phyloP scores from a whole-genome alignment of 2,329 filamentous ascomycete genomes.

The Raffaelea ambrosiae region DNA sequence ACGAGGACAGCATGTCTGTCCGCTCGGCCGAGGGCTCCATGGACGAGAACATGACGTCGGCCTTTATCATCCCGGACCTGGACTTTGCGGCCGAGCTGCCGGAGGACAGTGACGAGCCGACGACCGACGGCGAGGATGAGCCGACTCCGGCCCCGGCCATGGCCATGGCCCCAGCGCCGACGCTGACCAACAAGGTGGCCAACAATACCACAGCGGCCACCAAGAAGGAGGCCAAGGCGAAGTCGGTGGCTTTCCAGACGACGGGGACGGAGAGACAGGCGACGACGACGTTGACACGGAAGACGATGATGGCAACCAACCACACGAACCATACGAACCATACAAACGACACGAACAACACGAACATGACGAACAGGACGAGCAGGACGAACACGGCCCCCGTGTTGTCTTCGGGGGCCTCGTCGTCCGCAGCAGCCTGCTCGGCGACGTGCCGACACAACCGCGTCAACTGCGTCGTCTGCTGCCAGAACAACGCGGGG shows the following conservation, averaged over 20 bases:
- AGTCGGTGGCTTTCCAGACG: slow-evolving; percentile 9
- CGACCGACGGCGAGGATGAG: not conserved
- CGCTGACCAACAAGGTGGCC: too few relatives aligned
- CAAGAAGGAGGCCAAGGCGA: not conserved
- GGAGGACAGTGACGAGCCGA: not conserved
- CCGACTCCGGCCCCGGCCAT: not conserved
- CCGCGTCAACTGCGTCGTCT: slow-evolving; percentile 14
- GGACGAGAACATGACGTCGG: slow-evolving; percentile 17
- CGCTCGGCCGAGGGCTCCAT: slow-evolving; percentile 3
- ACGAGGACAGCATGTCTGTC: not conserved
- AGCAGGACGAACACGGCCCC: too few relatives aligned
- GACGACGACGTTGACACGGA: not conserved
- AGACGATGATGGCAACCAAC: not conserved
- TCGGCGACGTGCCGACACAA: slow-evolving; percentile 8
- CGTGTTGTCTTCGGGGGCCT: not conserved
- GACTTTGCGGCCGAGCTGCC: slow-evolving; percentile 7
- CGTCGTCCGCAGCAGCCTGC: not conserved
- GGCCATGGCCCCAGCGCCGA: not conserved
- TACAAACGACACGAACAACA: too few relatives aligned
- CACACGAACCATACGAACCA: not conserved
- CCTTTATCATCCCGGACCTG: slow-evolving; percentile 16
- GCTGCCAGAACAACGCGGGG: slow-evolving; percentile 7
- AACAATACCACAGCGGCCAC: not conserved
- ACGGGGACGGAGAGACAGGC: not conserved
- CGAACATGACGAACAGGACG: too few relatives aligned